Evolutionary conservation across 2,329 filamentous ascomycete species (phyloP).

Genomic region (Epichloe typhina): DNA sequence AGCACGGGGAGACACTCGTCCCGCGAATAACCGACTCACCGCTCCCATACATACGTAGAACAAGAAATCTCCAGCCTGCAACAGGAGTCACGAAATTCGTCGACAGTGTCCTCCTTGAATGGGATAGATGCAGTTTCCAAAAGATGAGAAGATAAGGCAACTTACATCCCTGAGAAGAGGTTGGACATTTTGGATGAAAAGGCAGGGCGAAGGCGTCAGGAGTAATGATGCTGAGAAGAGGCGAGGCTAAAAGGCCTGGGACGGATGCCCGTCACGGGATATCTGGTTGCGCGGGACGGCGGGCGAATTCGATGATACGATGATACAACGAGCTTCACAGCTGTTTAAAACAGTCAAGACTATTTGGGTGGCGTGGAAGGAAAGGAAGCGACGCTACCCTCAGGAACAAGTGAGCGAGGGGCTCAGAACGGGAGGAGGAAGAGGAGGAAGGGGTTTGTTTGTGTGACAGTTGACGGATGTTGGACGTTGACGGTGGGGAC

Average conservation of each 20-base stretch:
- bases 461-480: background rate
- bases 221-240: conserved; percentile 1
- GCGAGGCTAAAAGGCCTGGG: background rate
- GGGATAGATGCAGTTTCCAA: background rate
- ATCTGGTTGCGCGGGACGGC: conserved; percentile 1
- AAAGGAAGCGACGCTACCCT: background rate
- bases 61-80: background rate
- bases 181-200: conserved; percentile 36
- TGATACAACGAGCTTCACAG: background rate
- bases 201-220: conserved; percentile 5
- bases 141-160: conserved; percentile 12
- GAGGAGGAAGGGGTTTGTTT: background rate
- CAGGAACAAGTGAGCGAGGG: background rate
- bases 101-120: background rate
- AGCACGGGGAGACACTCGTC: background rate
- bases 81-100: background rate
- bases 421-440: background rate
- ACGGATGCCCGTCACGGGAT: conserved; percentile 5
- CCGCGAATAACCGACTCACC: background rate
- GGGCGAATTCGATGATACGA: background rate
- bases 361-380: background rate
- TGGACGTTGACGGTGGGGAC: background rate
- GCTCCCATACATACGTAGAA: background rate
- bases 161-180: conserved; percentile 50
- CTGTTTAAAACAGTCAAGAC: background rate